phyloP scores from a whole-genome alignment of 768 basidiomycete genomes.

The Omphalotus guepiniiformis region DNA sequence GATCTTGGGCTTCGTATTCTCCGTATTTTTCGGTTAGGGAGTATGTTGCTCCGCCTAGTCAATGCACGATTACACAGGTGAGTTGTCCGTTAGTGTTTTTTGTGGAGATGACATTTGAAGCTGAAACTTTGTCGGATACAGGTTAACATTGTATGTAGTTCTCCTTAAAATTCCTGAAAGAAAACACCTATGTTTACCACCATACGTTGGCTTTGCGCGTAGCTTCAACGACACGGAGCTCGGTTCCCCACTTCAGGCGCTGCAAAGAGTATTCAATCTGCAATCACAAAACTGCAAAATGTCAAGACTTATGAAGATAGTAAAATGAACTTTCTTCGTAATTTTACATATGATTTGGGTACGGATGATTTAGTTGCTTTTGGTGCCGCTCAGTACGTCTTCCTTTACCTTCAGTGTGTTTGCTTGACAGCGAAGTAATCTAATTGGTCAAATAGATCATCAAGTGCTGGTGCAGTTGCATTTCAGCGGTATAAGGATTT shows the following conservation, averaged over 20 bases:
- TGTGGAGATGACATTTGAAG: not conserved
- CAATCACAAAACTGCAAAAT: slow-evolving; percentile 51
- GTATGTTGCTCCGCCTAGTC: slow-evolving; percentile 42
- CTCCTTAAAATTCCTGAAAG: not conserved
- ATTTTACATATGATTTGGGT: slow-evolving; percentile 58
- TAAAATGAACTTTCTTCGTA: slow-evolving; percentile 50
- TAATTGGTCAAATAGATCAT: slow-evolving; percentile 31
- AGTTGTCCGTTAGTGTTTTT: not conserved
- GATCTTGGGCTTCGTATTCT: slow-evolving; percentile 57
- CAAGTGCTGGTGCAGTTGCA: slow-evolving; percentile 38
- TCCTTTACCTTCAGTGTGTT: too few species aligned
- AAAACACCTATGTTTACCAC: slow-evolving; percentile 1
- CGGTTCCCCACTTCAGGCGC: slow-evolving; percentile 64
- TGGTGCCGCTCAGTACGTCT: slow-evolving; percentile 59
- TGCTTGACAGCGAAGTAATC: too few species aligned
- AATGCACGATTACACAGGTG: slow-evolving; percentile 57
- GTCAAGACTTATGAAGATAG: slow-evolving; percentile 42
- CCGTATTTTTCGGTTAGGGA: slow-evolving; percentile 49
- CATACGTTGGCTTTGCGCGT: too few species aligned
- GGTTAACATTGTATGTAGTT: slow-evolving; percentile 55
- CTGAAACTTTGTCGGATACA: slow-evolving; percentile 19
- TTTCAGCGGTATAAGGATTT: slow-evolving; percentile 40
- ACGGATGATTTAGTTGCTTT: slow-evolving; percentile 57
- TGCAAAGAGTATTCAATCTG: slow-evolving; percentile 34
- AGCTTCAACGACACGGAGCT: slow-evolving; percentile 82